Percentiles rank a stretch among this genome's conserved stretches.
phyloP scores from a whole-genome alignment of 495 filamentous ascomycete genomes.

The Talaromyces nanjingensis region DNA sequence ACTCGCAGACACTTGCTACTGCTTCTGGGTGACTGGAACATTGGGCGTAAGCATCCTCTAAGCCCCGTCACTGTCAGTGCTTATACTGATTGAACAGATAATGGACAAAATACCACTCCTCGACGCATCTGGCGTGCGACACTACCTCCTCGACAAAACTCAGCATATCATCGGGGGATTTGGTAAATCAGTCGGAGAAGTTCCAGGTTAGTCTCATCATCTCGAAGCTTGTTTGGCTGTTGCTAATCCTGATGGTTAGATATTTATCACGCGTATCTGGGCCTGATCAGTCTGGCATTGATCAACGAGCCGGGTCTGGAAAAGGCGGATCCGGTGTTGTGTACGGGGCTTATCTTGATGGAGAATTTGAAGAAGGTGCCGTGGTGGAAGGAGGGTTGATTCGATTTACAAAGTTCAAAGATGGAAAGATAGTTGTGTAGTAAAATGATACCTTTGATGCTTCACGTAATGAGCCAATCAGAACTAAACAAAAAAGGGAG shows the following conservation, averaged over 20 bases:
- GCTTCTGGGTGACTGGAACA: constrained; percentile 78
- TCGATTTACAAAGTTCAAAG: no score
- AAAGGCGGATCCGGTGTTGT: constrained; percentile 60
- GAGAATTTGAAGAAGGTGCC: constrained; percentile 36
- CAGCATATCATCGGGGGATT: constrained; percentile 90
- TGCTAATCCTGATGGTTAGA: constrained; percentile 37
- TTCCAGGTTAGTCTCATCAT: constrained; percentile 48
- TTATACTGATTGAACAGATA: constrained; percentile 39
- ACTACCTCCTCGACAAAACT: constrained; percentile 80
- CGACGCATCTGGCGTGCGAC: constrained; percentile 51
- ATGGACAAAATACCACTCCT: constrained; percentile 57
- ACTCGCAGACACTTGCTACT: constrained; percentile 85
- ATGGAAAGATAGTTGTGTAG: no score
- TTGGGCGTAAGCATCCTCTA: constrained; percentile 43
- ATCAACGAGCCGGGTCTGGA: constrained; percentile 57
- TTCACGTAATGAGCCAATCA: no score
- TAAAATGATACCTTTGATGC: no score
- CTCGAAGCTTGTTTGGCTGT: not conserved
- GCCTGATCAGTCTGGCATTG: constrained; percentile 67
- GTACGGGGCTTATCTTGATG: constrained; percentile 46
- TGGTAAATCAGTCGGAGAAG: constrained; percentile 70
- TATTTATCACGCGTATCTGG: constrained; percentile 85
- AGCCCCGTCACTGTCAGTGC: not conserved
- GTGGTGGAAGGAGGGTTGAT: constrained; percentile 22
- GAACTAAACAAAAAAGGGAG: not conserved